Evolutionary conservation across 2,329 filamentous ascomycete species (phyloP), one percentile per base, ranked within the genome.

Genomic region (Aureobasidium zeae): DNA sequence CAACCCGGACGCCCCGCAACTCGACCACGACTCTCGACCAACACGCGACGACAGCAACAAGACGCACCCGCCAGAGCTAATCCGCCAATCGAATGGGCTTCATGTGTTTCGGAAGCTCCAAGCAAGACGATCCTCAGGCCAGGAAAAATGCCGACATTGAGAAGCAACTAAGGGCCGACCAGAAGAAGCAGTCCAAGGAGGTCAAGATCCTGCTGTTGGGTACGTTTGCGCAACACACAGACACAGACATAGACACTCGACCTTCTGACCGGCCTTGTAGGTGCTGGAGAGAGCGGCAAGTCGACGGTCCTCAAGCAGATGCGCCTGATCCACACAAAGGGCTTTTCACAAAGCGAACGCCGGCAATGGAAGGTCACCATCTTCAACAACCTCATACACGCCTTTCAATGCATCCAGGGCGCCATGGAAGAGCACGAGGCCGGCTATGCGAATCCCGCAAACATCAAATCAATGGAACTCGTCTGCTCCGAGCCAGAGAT

Each of bases 291-390:
- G 67, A 91, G 83, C 47, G 86, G 89, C 52, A 96, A 96, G 67
- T 95, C 89, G 7, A 96, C 89, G 1, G 88, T 96, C 48, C 77
- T 96, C 52, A 96, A 96, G 70, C 89, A 96, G 72, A 96, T 98
- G 91, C 89, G 89, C 63, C 80, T 98, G 64, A 95, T 98, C 55
- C 91, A 96, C 63, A 80, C 86, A 11, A 81, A 87, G 63, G 89
- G 91, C 38, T 96, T 96, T 68, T 86, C 79, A 58, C 83, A 85
- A 57, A 79, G 77, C 51, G 91, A 96, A 64, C 85, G 87, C 63
- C 79, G 93, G 52, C 86, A 95, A 71, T 94, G 86, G 75, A 87
- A 91, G 55, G 84, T 87, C 12, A 88, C 95, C 57, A 88, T 96
- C 53, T 96, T 95, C 66, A 88, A 82, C 65, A 98, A 98, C 64